Base-by-base conservation (phyloP, 1,284 basidiomycete genomes). In the Rhodotorula sp. region DNA sequence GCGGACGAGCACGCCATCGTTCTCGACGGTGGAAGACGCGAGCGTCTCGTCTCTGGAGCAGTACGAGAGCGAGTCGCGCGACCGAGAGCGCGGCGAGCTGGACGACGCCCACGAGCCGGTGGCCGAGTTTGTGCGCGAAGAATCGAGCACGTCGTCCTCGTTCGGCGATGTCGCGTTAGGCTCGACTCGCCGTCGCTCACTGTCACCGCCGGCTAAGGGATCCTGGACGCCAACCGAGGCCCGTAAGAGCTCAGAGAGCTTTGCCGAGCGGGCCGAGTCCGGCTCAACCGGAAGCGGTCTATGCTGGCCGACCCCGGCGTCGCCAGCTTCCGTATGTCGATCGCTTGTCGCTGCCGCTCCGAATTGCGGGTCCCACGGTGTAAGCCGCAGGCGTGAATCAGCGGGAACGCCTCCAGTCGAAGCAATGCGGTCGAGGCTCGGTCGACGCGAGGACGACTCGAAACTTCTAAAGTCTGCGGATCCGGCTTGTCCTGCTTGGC, bases 41-140 rank as follows among this genome's bases (percentile, higher is more conserved):
- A 43, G 59, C 34, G 54, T 66, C 18, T 69, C 68, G n/a, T 62
- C 54, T 34, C 47, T 63, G 14, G 59, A 60, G 19, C 26, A 50
- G 63, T 45, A 47, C 28, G 54, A 61, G 15, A 61, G 26, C 63
- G 59, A 65, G 60, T 69, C 60, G 10, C 55, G 55, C 54, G 62
- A 68, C 8, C 26, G 55, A 49, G 68, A 65, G 18, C 28, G 26
- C 19, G 65, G 45, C 50, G 65, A 66, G 8, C 31, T 52, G 47
- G 68, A 65, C n/a, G 63, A 64, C 31, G 23, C 28, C 52, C 28
- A 61, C 4, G 54, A 48, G 21, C 15, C 28, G 21, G 7, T 48
- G 19, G 34, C 14, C 52, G 52, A 26, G 26, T 26, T 23, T 26
- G n/a, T 10, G 31, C 7, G 61, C 61, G 49, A 62, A 31, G 48